Evolutionary conservation across 2,329 filamentous ascomycete species (phyloP), one percentile per base, ranked within the genome.

Genomic region (Decorospora gaudefroyi): DNA sequence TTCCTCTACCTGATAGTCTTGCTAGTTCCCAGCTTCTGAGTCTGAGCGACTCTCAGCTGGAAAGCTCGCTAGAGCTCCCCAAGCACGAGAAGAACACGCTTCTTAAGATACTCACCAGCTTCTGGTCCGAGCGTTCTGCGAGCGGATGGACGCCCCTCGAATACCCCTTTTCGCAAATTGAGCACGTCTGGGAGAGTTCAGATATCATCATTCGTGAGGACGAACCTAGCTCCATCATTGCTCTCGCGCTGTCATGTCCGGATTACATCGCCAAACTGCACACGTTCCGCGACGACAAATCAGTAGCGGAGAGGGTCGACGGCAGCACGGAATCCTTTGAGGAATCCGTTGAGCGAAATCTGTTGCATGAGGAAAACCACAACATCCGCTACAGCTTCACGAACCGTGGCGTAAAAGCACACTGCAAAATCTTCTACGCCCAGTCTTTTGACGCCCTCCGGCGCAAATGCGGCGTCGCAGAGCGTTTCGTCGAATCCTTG

Each of bases 371-470:
- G 19, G 95, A 89, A 0, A 91, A 92, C 25, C 96, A 90, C 1
- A 93, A 99, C 69, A 84, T 96, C 56, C 95, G 95, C 65, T 99
- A 96, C 67, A 90, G 95, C 48, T 99, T 97, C 72, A 86, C 86
- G 18, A 91, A 96, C 67, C 90, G 92, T 0, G 85, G 88, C n/a
- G 92, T 95, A 3, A 89, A 87, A 61, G 95, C 96, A 81, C 86
- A 92, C 35, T 97, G 95, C 76, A 99, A 99, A 72, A 93, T 99
- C 32, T 97, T 99, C 71, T 99, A 95, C 62, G 93, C 93, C 0
- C 93, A 97, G 69, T 93, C 96, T 53, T 99, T 99, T 59, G 93
- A 99, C 71, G 93, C 93, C 3, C 79, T 99, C 26, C 84, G 93
- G 42, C 83, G 88, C 43, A 96, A 96, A 71, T 97, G 92, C 55